Percentiles rank a stretch among this genome's conserved stretches.
Conservation (phyloP, 208 protist genomes). For the Trypanosoma brucei region DNA sequence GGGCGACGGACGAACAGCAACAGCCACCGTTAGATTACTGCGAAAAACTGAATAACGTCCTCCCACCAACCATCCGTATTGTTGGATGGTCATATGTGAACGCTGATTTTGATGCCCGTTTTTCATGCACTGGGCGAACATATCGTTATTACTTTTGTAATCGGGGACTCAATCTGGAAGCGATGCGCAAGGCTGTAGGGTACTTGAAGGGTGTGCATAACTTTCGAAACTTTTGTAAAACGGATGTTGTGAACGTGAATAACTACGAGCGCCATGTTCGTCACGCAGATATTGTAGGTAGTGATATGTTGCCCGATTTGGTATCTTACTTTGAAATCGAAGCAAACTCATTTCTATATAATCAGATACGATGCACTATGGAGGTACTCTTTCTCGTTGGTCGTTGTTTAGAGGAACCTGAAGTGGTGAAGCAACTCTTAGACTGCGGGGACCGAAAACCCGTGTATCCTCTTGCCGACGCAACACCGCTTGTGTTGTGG, state of each 20-base stretch:
- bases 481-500: slow-evolving; percentile 77
- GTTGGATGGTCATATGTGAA: slow-evolving; percentile 90
- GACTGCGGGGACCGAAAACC: slow-evolving; percentile 74
- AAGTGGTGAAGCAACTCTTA: slow-evolving; percentile 54
- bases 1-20: slow-evolving; percentile 29
- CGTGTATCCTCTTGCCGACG: slow-evolving; percentile 68
- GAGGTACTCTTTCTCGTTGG: slow-evolving; percentile 90
- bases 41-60: slow-evolving; percentile 91
- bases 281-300: slow-evolving; percentile 40
- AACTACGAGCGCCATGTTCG: slow-evolving; percentile 88
- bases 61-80: slow-evolving; percentile 93
- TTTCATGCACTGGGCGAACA: slow-evolving; percentile 80
- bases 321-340: slow-evolving; percentile 88
- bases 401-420: slow-evolving; percentile 52
- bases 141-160: slow-evolving; percentile 93
- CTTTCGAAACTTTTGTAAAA: slow-evolving; percentile 97
- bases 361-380: slow-evolving; percentile 96
- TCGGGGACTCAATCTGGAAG: slow-evolving; percentile 66
- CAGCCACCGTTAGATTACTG: slow-evolving; percentile 87
- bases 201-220: slow-evolving; percentile 93
- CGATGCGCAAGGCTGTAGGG: slow-evolving; percentile 87
- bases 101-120: slow-evolving; percentile 89
- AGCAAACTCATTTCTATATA: slow-evolving; percentile 95
- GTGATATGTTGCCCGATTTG: slow-evolving; percentile 48
- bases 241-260: slow-evolving; percentile 90